Evolutionary conservation across 345 rosid genomes (phyloP).

Genomic region (Angophora floribunda): DNA sequence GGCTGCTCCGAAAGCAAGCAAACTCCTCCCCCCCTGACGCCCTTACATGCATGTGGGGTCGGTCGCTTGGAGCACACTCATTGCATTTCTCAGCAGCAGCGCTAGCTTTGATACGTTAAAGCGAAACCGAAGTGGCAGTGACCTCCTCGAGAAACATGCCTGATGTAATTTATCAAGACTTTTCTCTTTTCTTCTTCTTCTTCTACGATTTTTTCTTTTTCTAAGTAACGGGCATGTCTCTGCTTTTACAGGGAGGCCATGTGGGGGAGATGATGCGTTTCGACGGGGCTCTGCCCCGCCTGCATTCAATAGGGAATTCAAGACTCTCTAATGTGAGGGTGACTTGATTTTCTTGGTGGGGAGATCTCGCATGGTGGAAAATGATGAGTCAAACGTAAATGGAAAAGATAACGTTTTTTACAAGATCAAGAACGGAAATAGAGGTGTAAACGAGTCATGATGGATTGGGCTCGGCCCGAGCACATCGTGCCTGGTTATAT

Average conservation of each 20-base stretch:
- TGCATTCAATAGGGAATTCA: neutral
- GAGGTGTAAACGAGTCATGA: neutral
- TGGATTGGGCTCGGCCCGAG: neutral
- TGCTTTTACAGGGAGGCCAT: neutral
- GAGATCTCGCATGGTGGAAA: neutral
- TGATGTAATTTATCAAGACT: neutral
- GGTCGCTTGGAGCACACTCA: slow-evolving; percentile 53
- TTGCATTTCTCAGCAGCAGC: slow-evolving; percentile 18
- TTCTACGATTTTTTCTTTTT: neutral
- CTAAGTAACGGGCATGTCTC: neutral
- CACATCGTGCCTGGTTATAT: rapidly evolving
- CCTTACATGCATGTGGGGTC: slow-evolving; percentile 50
- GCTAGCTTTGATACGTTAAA: neutral
- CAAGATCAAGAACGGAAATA: rapidly evolving
- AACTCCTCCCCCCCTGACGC: neutral
- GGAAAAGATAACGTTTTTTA: neutral
- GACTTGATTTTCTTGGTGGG: neutral
- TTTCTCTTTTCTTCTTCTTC: neutral
- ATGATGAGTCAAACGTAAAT: neutral
- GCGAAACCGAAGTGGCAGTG: neutral
- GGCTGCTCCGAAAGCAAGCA: slow-evolving; percentile 1
- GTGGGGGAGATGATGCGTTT: neutral
- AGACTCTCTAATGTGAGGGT: neutral
- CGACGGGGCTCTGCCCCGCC: neutral
- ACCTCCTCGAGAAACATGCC: neutral